A percentile compares a stretch with the other conserved stretches of the same genome.
Conservation (phyloP, 1,284 basidiomycete species). For the Leccinum angustisporum region DNA sequence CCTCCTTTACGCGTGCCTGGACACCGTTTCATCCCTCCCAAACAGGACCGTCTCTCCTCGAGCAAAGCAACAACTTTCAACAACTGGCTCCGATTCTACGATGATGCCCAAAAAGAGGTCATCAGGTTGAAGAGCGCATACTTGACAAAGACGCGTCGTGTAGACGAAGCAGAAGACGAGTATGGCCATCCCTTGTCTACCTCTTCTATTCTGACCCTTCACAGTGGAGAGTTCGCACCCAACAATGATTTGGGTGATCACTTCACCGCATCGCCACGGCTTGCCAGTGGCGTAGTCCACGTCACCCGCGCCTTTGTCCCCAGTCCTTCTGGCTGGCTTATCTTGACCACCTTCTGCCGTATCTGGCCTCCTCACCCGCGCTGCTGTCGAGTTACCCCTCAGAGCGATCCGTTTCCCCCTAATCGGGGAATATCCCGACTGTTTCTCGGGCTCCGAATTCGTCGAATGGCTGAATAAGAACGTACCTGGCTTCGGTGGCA, state of each 20-base stretch:
- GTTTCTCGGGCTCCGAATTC: conserved; percentile 54
- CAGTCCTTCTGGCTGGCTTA: conserved; percentile 73
- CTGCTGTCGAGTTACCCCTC: conserved; percentile 61
- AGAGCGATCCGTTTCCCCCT: conserved; percentile 66
- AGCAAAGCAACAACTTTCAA: conserved; percentile 62
- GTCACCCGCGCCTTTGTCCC: conserved; percentile 43
- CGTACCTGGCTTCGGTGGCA: conserved; percentile 68
- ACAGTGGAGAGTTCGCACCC: conserved; percentile 82
- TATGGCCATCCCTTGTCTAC: conserved; percentile 41
- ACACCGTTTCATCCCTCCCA: conserved; percentile 4
- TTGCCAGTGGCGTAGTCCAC: conserved; percentile 38
- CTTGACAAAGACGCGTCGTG: conserved; percentile 72
- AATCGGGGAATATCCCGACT: conserved; percentile 69
- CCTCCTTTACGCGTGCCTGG: conserved; percentile 10
- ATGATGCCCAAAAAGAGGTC: conserved; percentile 62
- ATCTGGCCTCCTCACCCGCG: conserved; percentile 65
- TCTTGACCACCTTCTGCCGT: conserved; percentile 63
- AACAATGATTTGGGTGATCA: conserved; percentile 59
- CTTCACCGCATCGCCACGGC: conserved; percentile 74
- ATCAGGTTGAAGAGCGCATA: conserved; percentile 74
- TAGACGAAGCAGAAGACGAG: conserved; percentile 92
- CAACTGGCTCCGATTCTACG: conserved; percentile 71
- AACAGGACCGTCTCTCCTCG: conserved; percentile 57
- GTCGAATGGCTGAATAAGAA: conserved; percentile 72
- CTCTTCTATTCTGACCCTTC: conserved; percentile 12